These are phyloP conservation scores for Fusarium graminum DNA, from an alignment of 2,329 filamentous ascomycete species.

Conservation along the genomic window DNA sequence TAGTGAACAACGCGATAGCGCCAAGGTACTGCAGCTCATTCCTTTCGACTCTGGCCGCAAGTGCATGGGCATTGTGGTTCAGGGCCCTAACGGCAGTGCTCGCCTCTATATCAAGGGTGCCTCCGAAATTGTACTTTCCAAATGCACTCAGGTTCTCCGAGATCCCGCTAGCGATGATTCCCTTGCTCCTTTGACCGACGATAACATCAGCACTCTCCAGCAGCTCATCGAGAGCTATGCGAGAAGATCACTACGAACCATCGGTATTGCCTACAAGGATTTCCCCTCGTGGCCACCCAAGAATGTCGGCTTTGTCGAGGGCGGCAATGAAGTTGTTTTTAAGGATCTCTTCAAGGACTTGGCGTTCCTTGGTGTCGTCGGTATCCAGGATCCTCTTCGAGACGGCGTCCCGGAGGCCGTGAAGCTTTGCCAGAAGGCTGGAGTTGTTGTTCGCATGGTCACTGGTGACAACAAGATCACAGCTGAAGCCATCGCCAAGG, in stretches of 20 bases:
- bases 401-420: conserved; percentile 81
- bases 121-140: conserved; percentile 71
- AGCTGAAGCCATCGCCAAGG: conserved; percentile 81
- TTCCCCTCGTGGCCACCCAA: conserved; percentile 87
- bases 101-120: conserved; percentile 74
- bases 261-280: conserved; percentile 85
- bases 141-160: conserved; percentile 66
- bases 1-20: conserved; percentile 72
- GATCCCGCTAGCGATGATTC: conserved; percentile 63
- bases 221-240: conserved; percentile 83
- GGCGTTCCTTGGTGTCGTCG: conserved; percentile 77
- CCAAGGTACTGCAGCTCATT: conserved; percentile 73
- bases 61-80: conserved; percentile 74
- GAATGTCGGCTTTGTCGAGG: conserved; percentile 66
- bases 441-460: conserved; percentile 86
- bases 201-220: conserved; percentile 70
- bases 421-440: conserved; percentile 77
- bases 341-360: conserved; percentile 76
- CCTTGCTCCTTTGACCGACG: conserved; percentile 60
- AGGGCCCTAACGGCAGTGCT: conserved; percentile 64
- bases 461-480: conserved; percentile 86
- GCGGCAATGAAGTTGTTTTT: conserved; percentile 72
- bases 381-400: conserved; percentile 85
- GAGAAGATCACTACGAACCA: conserved; percentile 83
- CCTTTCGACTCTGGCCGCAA: conserved; percentile 83